These are phyloP conservation scores for Naegleria lovaniensis DNA, from an alignment of 208 protist genomes.

Conservation along the genomic window DNA sequence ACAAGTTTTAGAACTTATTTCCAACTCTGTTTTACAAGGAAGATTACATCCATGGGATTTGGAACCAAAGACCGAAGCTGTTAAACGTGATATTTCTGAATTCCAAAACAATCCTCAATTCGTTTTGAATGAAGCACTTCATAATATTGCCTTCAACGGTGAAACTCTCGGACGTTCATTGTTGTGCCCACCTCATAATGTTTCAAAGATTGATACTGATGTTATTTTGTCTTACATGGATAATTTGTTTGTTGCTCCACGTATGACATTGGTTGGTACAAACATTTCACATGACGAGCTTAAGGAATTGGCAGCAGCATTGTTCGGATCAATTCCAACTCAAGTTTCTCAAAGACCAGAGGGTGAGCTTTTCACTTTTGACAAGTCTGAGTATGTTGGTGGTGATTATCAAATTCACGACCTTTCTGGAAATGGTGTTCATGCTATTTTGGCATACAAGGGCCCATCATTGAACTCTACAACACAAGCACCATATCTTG, in stretches of 20 bases:
- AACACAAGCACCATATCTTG: background rate
- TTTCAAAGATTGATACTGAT: background rate
- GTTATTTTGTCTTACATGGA: background rate
- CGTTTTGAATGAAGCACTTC: constrained; percentile 10
- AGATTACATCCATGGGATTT: background rate
- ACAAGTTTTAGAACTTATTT: background rate
- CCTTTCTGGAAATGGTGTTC: background rate
- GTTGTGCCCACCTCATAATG: background rate
- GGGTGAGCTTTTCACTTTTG: no score
- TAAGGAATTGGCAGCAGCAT: background rate
- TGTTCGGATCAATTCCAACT: background rate
- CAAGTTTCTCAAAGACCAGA: background rate
- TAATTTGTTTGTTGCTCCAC: background rate
- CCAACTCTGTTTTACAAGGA: background rate
- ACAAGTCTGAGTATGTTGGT: background rate
- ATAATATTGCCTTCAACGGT: background rate
- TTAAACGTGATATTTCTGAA: constrained; percentile 9
- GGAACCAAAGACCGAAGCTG: background rate
- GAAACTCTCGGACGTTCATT: background rate
- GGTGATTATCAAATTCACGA: constrained; percentile 1
- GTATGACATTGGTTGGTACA: background rate
- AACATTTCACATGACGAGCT: background rate
- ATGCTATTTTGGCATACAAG: background rate
- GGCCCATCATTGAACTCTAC: background rate
- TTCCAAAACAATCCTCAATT: background rate